Conservation (phyloP, 2,329 filamentous ascomycete species). For the Microdochium nivale region DNA sequence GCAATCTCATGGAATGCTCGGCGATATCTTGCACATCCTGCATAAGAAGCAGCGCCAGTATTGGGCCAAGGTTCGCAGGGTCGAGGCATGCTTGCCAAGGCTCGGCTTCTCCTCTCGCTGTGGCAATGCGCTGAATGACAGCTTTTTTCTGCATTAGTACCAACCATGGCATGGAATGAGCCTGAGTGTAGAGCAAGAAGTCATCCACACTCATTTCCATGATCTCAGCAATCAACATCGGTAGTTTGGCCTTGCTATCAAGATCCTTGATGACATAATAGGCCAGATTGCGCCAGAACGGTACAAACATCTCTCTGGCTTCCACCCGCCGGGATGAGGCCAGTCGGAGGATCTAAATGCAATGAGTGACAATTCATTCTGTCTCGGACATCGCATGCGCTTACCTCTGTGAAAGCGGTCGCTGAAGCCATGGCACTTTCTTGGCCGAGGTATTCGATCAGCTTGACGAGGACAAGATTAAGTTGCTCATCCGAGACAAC, state of each 20-base stretch:
- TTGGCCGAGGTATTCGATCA: slow-evolving; percentile 83
- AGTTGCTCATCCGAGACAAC: slow-evolving; percentile 73
- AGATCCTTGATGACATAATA: slow-evolving; percentile 78
- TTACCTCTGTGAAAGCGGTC: slow-evolving; percentile 73
- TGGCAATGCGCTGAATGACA: slow-evolving; percentile 72
- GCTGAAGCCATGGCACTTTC: slow-evolving; percentile 70
- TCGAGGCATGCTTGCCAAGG: slow-evolving; percentile 47
- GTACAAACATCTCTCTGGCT: slow-evolving; percentile 63
- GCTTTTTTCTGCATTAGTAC: slow-evolving; percentile 71
- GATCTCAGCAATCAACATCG: slow-evolving; percentile 71
- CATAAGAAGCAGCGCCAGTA: slow-evolving; percentile 49
- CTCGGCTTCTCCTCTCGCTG: slow-evolving; percentile 64
- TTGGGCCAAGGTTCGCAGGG: slow-evolving; percentile 45
- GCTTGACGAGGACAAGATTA: slow-evolving; percentile 73
- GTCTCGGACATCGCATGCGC: slow-evolving; percentile 5
- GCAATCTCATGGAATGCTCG: slow-evolving; percentile 55
- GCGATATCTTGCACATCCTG: slow-evolving; percentile 52
- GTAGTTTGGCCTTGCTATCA: slow-evolving; percentile 70
- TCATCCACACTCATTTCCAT: slow-evolving; percentile 67
- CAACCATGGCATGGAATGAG: slow-evolving; percentile 76
- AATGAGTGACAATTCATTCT: slow-evolving; percentile 1
- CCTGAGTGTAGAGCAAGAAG: slow-evolving; percentile 68
- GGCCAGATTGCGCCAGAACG: slow-evolving; percentile 83
- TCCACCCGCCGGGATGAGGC: slow-evolving; percentile 56
- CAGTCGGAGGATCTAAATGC: slow-evolving; percentile 51